Conservation (phyloP, 2,329 filamentous ascomycete species). For the Mariannaea elegans region DNA sequence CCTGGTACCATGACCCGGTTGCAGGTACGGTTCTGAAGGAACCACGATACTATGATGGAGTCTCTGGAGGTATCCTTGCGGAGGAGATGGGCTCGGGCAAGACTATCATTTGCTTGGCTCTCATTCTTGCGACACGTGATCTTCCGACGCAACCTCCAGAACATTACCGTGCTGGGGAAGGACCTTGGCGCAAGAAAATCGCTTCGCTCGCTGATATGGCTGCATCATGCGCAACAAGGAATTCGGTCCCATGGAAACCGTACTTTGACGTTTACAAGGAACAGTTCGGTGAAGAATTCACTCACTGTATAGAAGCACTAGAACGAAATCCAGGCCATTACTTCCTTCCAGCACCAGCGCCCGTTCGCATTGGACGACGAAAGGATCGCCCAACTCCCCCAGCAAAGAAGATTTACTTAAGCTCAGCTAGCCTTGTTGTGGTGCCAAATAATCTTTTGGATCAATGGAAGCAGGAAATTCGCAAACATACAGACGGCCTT, state of each 20-base stretch:
- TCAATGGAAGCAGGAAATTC: conserved; percentile 86
- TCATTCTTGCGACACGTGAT: conserved; percentile 79
- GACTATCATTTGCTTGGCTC: conserved; percentile 83
- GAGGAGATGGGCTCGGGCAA: conserved; percentile 88
- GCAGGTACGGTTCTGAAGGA: conserved; percentile 69
- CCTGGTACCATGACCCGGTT: conserved; percentile 77
- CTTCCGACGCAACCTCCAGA: conserved; percentile 74
- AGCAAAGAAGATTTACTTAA: conserved; percentile 67
- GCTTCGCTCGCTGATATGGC: conserved; percentile 80
- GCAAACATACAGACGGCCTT: conserved; percentile 76
- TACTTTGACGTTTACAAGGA: conserved; percentile 64
- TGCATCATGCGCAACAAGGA: conserved; percentile 71
- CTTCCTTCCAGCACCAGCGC: conserved; percentile 56
- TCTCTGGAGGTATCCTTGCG: conserved; percentile 79
- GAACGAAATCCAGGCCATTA: conserved; percentile 68
- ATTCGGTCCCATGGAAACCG: conserved; percentile 75
- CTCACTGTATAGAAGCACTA: conserved; percentile 64
- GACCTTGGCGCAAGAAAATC: conserved; percentile 54
- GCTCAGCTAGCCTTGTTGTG: conserved; percentile 77
- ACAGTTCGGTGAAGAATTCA: conserved; percentile 58
- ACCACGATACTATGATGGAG: conserved; percentile 77
- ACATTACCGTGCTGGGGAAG: conserved; percentile 57
- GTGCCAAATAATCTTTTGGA: conserved; percentile 84
- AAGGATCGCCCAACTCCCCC: conserved; percentile 31
- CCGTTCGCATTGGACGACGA: conserved; percentile 39